Percentiles rank a stretch among this genome's conserved stretches.
Evolutionary conservation across 73 alveolate genomes (phyloP).

Genomic region (Paramecium sexaurelia): DNA sequence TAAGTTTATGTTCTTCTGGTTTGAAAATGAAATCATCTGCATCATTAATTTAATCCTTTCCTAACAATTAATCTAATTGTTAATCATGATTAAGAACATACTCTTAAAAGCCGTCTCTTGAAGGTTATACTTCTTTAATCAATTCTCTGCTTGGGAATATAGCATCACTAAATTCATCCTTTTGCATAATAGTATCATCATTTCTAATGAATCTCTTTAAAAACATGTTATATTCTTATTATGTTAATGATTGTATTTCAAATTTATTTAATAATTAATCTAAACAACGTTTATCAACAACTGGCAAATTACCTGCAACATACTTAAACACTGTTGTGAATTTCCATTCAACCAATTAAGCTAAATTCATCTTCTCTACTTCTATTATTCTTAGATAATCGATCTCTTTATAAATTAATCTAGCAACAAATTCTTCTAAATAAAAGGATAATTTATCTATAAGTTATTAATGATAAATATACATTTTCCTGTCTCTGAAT

Average conservation of each 20-base stretch:
- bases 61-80: slow-evolving; percentile 20
- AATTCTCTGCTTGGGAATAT: slow-evolving; percentile 40
- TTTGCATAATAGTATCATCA: not conserved
- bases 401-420: not conserved
- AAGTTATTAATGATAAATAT: not conserved
- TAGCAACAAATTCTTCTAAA: slow-evolving; percentile 46
- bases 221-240: slow-evolving; percentile 33
- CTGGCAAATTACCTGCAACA: slow-evolving; percentile 12
- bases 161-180: slow-evolving; percentile 48
- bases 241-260: not conserved
- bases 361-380: slow-evolving; percentile 31
- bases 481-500: slow-evolving; percentile 46
- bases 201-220: slow-evolving; percentile 34
- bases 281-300: not conserved
- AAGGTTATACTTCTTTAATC: not conserved
- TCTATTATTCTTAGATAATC: slow-evolving; percentile 12
- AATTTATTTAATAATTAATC: slow-evolving; percentile 1
- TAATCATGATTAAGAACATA: slow-evolving; percentile 35
- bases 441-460: slow-evolving; percentile 42
- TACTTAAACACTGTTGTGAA: slow-evolving; percentile 5
- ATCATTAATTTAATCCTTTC: not conserved
- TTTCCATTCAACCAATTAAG: slow-evolving; percentile 47
- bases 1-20: slow-evolving; percentile 49
- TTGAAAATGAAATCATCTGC: slow-evolving; percentile 19
- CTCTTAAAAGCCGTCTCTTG: slow-evolving; percentile 25